These are phyloP conservation scores for Prunus mume DNA, from an alignment of 306 rosid genomes.

Conservation along the genomic window DNA sequence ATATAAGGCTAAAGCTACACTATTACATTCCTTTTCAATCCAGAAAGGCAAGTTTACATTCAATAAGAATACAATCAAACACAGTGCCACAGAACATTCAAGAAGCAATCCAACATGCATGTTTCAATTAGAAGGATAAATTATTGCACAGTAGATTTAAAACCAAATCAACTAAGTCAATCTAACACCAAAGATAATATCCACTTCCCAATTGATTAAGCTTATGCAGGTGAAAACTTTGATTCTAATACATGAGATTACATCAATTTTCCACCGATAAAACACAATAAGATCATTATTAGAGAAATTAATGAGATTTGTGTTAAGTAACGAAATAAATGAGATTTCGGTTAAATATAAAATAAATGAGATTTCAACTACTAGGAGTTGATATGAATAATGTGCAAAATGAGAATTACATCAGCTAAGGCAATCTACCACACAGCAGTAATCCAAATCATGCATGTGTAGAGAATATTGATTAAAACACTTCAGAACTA, in stretches of 20 bases:
- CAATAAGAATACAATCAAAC: not conserved
- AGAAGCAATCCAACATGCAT: not conserved
- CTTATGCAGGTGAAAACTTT: not conserved
- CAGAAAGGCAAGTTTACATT: not conserved
- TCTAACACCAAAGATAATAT: not conserved
- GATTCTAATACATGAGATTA: too few relatives aligned
- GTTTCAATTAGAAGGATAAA: not conserved
- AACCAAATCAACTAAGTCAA: not conserved
- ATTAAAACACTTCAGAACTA: not conserved
- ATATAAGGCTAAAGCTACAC: not conserved
- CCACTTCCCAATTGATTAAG: not conserved
- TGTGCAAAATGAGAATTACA: not conserved
- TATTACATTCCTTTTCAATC: not conserved
- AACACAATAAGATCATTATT: not conserved
- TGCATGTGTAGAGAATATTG: not conserved
- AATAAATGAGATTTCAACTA: not conserved
- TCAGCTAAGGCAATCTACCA: not conserved
- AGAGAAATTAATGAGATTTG: not conserved
- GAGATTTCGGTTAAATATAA: not conserved
- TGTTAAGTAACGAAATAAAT: not conserved
- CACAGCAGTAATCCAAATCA: conserved; percentile 5
- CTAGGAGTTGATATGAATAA: not conserved
- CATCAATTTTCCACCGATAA: not conserved
- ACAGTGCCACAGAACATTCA: not conserved
- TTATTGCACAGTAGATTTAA: not conserved